Conservation (phyloP, 2,329 filamentous ascomycete genomes). For the Fulvia fulva region DNA sequence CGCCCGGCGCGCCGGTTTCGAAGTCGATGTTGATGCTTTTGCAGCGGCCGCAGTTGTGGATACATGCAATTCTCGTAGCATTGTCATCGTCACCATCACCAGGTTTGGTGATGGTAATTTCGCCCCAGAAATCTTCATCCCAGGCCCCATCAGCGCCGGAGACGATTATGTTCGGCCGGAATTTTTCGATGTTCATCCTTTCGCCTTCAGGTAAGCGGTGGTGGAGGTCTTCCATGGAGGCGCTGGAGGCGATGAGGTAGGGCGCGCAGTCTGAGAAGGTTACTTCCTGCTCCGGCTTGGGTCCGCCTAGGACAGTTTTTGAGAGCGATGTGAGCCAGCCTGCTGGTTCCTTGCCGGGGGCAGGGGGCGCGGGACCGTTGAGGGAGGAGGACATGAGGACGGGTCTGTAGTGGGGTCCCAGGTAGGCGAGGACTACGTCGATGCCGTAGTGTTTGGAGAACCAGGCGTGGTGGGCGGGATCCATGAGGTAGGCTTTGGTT, state of each 20-base stretch:
- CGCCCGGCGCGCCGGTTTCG: conserved; percentile 39
- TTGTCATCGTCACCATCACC: too few species aligned
- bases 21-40: conserved; percentile 48
- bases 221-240: conserved; percentile 66
- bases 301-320: conserved; percentile 7
- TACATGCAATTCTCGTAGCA: conserved; percentile 33
- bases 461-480: conserved; percentile 40
- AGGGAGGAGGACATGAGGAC: conserved; percentile 37
- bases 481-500: conserved; percentile 44
- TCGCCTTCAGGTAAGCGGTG: conserved; percentile 26
- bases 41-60: conserved; percentile 47
- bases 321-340: conserved; percentile 34
- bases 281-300: conserved; percentile 39
- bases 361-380: conserved; percentile 8
- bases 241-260: conserved; percentile 66
- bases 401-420: conserved; percentile 40
- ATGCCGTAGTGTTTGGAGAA: conserved; percentile 44
- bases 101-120: conserved; percentile 37
- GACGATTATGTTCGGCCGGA: conserved; percentile 46
- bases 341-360: conserved; percentile 1
- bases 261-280: conserved; percentile 73
- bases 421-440: conserved; percentile 40
- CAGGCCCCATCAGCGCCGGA: conserved; percentile 38
- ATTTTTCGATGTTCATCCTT: conserved; percentile 45
- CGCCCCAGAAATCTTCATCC: conserved; percentile 47